These are phyloP conservation scores for Elaeis guineensis DNA, from an alignment of 176 grass and related monocot genomes.

Conservation along the genomic window DNA sequence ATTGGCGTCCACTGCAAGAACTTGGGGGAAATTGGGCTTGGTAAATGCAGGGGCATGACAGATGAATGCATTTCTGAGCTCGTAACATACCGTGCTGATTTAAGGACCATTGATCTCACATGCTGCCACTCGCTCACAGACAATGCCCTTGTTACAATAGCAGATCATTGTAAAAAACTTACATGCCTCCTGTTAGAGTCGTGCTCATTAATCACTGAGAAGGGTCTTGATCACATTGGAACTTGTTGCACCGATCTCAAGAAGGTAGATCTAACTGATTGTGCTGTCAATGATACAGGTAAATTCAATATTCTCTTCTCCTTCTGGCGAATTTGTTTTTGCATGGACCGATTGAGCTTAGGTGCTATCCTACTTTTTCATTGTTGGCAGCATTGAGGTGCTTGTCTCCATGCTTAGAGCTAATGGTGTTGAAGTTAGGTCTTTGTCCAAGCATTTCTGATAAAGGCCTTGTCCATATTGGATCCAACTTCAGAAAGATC, in stretches of 20 bases:
- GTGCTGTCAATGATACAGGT: constrained; percentile 69
- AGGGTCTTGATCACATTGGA: constrained; percentile 59
- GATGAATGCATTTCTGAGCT: constrained; percentile 76
- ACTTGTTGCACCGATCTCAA: constrained; percentile 63
- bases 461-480: constrained; percentile 64
- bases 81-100: constrained; percentile 40
- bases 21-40: constrained; percentile 75
- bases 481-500: constrained; percentile 57
- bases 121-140: constrained; percentile 62
- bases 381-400: constrained; percentile 62
- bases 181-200: constrained; percentile 67
- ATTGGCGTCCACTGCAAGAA: constrained; percentile 62
- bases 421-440: constrained; percentile 69
- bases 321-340: not conserved
- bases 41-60: constrained; percentile 74
- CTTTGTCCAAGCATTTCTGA: constrained; percentile 66
- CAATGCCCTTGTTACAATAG: constrained; percentile 59
- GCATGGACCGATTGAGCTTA: not conserved
- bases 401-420: constrained; percentile 74
- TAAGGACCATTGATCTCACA: constrained; percentile 74
- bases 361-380: constrained; percentile 11
- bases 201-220: constrained; percentile 72
- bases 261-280: constrained; percentile 94
- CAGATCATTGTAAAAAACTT: constrained; percentile 69
- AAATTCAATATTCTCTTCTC: not conserved